Base-by-base conservation (phyloP, 108 stramenopile genomes). In the Parietichytrium sp. region DNA sequence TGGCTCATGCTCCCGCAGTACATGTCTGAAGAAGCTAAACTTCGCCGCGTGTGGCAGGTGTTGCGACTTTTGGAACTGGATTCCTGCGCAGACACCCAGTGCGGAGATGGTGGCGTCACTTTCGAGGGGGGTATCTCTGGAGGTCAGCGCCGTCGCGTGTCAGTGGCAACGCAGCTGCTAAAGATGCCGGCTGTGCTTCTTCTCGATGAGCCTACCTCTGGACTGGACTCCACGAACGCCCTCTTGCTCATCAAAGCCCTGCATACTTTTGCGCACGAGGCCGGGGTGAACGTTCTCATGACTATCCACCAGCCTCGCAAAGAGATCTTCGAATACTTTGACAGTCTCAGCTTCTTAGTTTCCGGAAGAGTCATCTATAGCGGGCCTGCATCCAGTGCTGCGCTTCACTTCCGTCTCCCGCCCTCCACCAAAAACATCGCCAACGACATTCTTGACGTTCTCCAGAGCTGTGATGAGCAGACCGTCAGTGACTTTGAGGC, bases 271-370 rank as follows among this genome's bases (percentile, higher is more conserved):
- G 88, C 92, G 12, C 54, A 54, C 45, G 31, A 53, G 10, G 27
- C 25, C 82, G 92, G 78, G 90, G 93, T 88, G 80, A 87, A 94
- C 2, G 89, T 97, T 84, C 91, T 86, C 1, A 84, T 91, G 15
- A 92, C 95, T 12, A 90, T 97, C 80, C 96, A 97, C 86, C 95
- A 95, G 81, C 96, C 96, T 0, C 84, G 95, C 1, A 90, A 90
- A 8, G 91, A 89, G 25, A 95, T 95, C 38, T 95, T 93, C 89
- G 85, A 91, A 23, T 51, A 91, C 61, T 85, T 94, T 77, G 93
- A 95, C 82, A 83, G 92, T 49, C 80, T 93, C 36, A 77, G 95
- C 13, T 23, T 88, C 16, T 50, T 96, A 72, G 82, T 48, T 38
- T 49, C 27, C 47, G 78, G 82, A 10, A 8, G 20, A 6, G 20